Conservation (phyloP, 148 eudicot genomes). For the Vaccinium myrtillus region DNA sequence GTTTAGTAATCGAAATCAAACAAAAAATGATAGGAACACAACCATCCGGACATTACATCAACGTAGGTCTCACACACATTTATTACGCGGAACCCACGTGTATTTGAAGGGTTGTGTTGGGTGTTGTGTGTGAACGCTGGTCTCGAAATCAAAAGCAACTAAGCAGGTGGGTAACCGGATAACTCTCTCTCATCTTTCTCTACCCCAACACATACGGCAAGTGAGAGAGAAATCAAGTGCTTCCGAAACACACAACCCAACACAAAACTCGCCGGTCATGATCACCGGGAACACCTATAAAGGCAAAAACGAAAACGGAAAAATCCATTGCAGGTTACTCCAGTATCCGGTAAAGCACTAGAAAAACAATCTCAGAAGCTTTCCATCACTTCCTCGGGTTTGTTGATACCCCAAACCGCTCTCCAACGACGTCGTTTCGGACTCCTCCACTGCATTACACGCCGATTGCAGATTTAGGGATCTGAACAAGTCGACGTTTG, state of each 20-base stretch:
- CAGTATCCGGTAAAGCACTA: slow-evolving; percentile 6
- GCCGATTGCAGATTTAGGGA: slow-evolving; percentile 20
- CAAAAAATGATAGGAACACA: no score
- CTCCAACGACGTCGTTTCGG: slow-evolving; percentile 49
- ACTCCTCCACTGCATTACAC: slow-evolving; percentile 28
- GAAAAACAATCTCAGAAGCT: slow-evolving; percentile 37
- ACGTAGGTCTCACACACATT: no score
- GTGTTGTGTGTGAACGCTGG: no score
- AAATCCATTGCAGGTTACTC: neutral
- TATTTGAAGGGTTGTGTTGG: no score
- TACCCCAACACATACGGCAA: neutral
- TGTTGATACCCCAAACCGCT: slow-evolving; percentile 23
- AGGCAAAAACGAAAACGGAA: neutral
- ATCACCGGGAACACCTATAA: neutral
- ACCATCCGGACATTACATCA: no score
- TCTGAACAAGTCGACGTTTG: slow-evolving; percentile 17
- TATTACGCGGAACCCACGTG: no score
- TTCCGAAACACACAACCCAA: neutral
- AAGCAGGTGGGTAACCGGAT: neutral
- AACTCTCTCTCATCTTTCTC: neutral
- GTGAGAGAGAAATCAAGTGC: slow-evolving; percentile 6
- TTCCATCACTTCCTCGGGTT: slow-evolving; percentile 19
- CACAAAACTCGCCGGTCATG: neutral
- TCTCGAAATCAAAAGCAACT: no score
- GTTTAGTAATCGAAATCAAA: no score